Conservation (phyloP, 345 rosid genomes). For the Bretschneidera sinensis region DNA sequence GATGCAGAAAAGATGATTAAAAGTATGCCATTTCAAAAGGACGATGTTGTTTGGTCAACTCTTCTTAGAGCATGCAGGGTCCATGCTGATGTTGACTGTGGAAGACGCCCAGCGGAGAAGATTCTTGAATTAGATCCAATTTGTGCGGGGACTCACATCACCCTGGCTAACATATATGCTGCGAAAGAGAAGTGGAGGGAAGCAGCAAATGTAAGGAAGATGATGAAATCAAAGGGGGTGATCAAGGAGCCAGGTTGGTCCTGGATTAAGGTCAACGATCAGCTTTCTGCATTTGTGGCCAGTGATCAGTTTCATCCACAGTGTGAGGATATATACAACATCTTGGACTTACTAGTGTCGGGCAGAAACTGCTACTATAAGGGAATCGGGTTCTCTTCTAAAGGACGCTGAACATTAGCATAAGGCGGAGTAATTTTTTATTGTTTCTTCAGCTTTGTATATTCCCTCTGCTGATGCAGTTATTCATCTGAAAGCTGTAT, state of each 20-base stretch:
- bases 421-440: conserved; percentile 6
- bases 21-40: conserved; percentile 59
- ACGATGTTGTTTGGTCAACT: conserved; percentile 83
- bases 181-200: conserved; percentile 73
- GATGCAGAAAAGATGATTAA: conserved; percentile 76
- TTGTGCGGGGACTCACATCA: conserved; percentile 70
- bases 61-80: conserved; percentile 66
- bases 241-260: conserved; percentile 89
- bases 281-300: conserved; percentile 55
- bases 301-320: conserved; percentile 54
- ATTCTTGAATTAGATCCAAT: conserved; percentile 65
- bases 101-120: conserved; percentile 52
- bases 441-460: neutral
- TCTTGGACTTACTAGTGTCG: conserved; percentile 43
- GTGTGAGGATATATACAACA: conserved; percentile 43
- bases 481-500: neutral
- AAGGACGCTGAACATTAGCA: conserved; percentile 17
- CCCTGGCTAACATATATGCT: conserved; percentile 72
- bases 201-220: conserved; percentile 66
- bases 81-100: conserved; percentile 64
- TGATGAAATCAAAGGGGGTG: conserved; percentile 67
- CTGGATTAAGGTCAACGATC: conserved; percentile 60
- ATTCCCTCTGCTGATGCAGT: neutral
- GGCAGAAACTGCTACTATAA: conserved; percentile 27
- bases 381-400: conserved; percentile 24